Base-by-base conservation (phyloP, 768 basidiomycete genomes). In the Paxillus involutus region DNA sequence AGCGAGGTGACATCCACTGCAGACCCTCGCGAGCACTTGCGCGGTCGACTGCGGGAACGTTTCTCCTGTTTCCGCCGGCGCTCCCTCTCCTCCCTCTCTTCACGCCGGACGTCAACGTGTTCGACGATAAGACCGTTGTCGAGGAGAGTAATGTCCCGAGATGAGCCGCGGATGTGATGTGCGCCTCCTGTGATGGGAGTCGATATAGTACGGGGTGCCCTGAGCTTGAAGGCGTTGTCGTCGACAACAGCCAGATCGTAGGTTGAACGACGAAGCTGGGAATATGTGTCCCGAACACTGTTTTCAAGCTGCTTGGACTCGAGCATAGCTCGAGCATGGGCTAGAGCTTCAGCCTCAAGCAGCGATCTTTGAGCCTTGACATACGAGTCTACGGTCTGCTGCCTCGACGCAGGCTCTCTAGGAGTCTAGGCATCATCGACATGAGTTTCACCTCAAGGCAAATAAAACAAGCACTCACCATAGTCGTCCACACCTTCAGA, bases 41-140 rank as follows among this genome's bases (percentile, higher is more conserved):
- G 79, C 0, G 84, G 84, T 24, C 80, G 71, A 51, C 75, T 75
- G 24, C 75, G 66, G 16, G 77, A 73, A 42, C 86, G 82, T 63
- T 75, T 82, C 60, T 88, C 91, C 57, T 90, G 86, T 61, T 77
- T 85, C 55, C 81, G 82, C 53, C 78, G 77, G 26, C 88, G 83
- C 42, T 89, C 86, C 42, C 81, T 80, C 36, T 84, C 88, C 59
- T 90, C 89, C 53, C 75, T 81, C 68, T 91, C 91, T 69, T 91
- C 90, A 58, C 78, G 85, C 32, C 85, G 82, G 17, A 94, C 82
- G 68, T 94, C 83, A 36, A 94, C 88, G 56, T 90, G 88, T 62
- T 95, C 93, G 8, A 94, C 86, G 49, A 93, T 89, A 79, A 94
- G 85, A 3, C 91, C 91, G 59, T 91, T 94, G 69, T 93, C 88